Conservation (phyloP, 2,329 filamentous ascomycete genomes). For the Plectosphaerella sp. region DNA sequence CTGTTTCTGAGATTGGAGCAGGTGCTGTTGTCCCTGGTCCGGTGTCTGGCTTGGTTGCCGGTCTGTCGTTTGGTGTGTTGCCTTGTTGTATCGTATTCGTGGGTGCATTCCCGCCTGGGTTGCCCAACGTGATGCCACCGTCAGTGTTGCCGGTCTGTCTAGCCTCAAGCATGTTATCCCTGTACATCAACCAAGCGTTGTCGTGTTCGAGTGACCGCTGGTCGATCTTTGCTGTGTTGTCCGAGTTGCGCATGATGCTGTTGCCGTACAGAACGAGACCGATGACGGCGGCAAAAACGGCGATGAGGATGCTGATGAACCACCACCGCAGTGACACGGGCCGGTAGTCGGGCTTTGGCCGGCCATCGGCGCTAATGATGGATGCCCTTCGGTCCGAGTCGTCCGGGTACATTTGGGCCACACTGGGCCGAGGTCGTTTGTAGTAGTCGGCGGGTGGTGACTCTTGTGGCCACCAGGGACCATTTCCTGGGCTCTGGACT, state of each 20-base stretch:
- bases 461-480: too few species aligned
- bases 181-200: not conserved
- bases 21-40: not conserved
- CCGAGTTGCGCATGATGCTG: conserved; percentile 23
- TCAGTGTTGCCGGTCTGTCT: conserved; percentile 3
- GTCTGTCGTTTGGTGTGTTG: too few species aligned
- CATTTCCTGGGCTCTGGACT: too few species aligned
- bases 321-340: conserved; percentile 26
- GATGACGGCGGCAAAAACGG: conserved; percentile 19
- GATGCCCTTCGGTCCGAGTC: too few species aligned
- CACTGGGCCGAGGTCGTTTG: too few species aligned
- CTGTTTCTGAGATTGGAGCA: too few species aligned
- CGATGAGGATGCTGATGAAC: conserved; percentile 20
- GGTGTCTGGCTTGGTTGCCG: not conserved
- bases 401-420: too few species aligned
- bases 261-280: conserved; percentile 21
- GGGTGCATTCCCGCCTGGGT: not conserved
- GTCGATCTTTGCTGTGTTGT: conserved; percentile 19
- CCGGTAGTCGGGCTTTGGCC: conserved; percentile 20
- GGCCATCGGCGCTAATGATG: too few species aligned
- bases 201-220: not conserved
- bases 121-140: not conserved
- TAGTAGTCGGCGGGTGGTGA: too few species aligned
- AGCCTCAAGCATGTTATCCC: not conserved
- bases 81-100: not conserved